Evolutionary conservation across 2,329 filamentous ascomycete species (phyloP).

Genomic region (Nemania sp.): DNA sequence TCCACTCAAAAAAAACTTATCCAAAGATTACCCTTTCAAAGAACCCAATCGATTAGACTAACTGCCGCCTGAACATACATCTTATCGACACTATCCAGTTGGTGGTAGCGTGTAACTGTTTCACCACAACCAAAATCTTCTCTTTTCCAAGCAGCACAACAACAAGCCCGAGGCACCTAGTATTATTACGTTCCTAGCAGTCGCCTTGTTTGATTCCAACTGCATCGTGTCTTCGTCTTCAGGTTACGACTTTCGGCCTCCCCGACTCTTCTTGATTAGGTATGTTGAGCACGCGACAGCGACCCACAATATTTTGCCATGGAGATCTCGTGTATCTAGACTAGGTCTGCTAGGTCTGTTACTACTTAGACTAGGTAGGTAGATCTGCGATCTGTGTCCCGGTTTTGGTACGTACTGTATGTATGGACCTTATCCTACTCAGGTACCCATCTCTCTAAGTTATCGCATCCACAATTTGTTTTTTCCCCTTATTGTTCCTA

Average conservation of each 20-base stretch:
- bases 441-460: constrained; percentile 8
- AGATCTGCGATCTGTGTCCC: constrained; percentile 26
- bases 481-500: constrained; percentile 8
- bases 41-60: constrained; percentile 5
- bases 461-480: constrained; percentile 32
- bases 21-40: neutral
- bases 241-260: neutral
- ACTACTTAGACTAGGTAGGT: neutral
- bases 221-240: neutral
- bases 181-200: neutral
- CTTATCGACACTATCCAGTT: neutral
- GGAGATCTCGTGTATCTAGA: constrained; percentile 6
- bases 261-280: neutral
- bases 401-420: constrained; percentile 24
- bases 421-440: constrained; percentile 1
- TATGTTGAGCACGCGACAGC: neutral
- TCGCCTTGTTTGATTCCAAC: neutral
- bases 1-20: constrained; percentile 2
- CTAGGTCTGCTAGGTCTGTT: too few relatives aligned
- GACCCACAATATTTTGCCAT: constrained; percentile 3
- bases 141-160: neutral
- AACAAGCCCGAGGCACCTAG: neutral
- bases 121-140: neutral
- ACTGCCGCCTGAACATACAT: neutral
- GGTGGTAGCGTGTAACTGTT: neutral